Percentiles rank a stretch among this genome's conserved stretches.
phyloP scores from a whole-genome alignment of 331 rosid genomes.

The Pyracantha coccinea region DNA sequence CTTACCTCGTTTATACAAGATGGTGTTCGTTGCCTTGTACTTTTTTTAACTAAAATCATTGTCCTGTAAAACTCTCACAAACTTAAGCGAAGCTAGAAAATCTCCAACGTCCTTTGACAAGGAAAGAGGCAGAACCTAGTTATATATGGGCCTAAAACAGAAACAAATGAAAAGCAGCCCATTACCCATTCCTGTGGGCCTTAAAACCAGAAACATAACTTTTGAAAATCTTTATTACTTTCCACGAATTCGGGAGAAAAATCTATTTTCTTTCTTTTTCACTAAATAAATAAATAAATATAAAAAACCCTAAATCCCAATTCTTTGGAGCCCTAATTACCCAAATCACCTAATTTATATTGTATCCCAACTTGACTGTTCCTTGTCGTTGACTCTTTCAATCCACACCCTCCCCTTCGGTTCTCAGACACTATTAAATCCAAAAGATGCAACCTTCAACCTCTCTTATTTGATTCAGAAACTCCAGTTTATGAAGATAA shows the following conservation, averaged over 20 bases:
- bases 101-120: background rate
- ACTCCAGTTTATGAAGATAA: conserved; percentile 12
- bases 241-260: background rate
- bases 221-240: background rate
- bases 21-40: too few relatives aligned
- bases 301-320: background rate
- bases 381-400: background rate
- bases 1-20: too few relatives aligned
- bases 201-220: background rate
- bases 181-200: background rate
- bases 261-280: background rate
- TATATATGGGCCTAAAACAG: background rate
- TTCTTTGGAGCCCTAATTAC: background rate
- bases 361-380: background rate
- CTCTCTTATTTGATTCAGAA: background rate
- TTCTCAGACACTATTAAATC: background rate
- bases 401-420: background rate
- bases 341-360: background rate
- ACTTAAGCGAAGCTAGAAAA: too few relatives aligned
- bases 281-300: background rate
- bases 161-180: background rate
- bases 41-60: too few relatives aligned
- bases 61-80: too few relatives aligned
- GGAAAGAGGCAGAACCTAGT: background rate
- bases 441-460: background rate